Evolutionary conservation across 2,329 filamentous ascomycete species (phyloP), one percentile per base, ranked within the genome.

Genomic region (Lachnum nothofagi): DNA sequence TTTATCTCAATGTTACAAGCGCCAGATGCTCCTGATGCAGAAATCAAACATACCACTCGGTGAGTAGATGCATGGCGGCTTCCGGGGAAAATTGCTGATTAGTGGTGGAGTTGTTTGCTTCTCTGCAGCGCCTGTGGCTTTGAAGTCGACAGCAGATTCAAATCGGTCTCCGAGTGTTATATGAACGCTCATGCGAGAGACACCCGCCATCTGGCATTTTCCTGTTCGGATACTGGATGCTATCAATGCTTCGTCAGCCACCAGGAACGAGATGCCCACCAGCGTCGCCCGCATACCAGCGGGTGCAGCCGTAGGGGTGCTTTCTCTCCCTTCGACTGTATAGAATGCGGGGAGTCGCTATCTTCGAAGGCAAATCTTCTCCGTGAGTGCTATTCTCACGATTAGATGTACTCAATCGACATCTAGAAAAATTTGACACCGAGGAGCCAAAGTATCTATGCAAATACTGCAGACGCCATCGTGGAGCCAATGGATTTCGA

Each of bases 401-500:
- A 14, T 16, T 43, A 0, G 65, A 67, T 46, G 60, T 61, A 1
- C 49, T 65, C 4, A 12, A 55, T 16, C 60, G 63, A 8, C 65
- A 68, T 16, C 46, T 58, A 7, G 47, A 55, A 1, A 54, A 60
- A 8, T 53, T 61, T 9, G 38, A 38, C 5, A 53, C 58, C 2
- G 34, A 43, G 9, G 27, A 24, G 3, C 38, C 53, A 40, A 48
- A 53, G 7, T 65, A 60, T 33, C 61, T 63, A 4, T 71, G 68
- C 34, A 46, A 35, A 0, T 60, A 62, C 33, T 70, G 68, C 53
- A 66, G 58, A 40, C 60, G 49, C 14, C 58, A 68, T 42, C 61
- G 60, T n/a, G 66, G 65, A 2, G 51, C 53, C 2, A 44, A 64
- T 5, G 65, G 63, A 1, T 71, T 72, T 46, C 62, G 57, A 22